phyloP scores from a whole-genome alignment of 164 flowering plant species.

The Euptelea pleiosperma region DNA sequence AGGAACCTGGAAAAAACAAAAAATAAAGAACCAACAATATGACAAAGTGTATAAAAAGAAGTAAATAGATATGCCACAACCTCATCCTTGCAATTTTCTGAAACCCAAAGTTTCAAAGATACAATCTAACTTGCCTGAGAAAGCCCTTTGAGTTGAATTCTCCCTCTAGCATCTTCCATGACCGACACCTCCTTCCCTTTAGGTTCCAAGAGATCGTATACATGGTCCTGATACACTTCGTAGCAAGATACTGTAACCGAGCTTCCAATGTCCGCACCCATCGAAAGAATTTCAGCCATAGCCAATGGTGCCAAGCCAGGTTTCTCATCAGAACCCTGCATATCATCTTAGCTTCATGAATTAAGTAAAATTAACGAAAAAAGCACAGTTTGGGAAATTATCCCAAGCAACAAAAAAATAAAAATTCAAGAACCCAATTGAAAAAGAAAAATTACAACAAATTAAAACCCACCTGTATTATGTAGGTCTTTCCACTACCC shows the following conservation, averaged over 20 bases:
- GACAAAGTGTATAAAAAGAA: neutral
- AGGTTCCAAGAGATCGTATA: slow-evolving; percentile 48
- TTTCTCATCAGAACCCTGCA: slow-evolving; percentile 51
- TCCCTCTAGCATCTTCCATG: slow-evolving; percentile 49
- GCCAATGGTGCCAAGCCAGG: slow-evolving; percentile 61
- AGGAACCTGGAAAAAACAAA: slow-evolving; percentile 36
- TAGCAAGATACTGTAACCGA: slow-evolving; percentile 48
- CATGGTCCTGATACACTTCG: slow-evolving; percentile 53
- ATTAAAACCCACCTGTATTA: slow-evolving; percentile 54
- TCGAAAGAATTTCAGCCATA: slow-evolving; percentile 46
- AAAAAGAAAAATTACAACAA: neutral
- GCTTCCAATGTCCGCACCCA: slow-evolving; percentile 29
- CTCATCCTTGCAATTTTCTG: too few species aligned
- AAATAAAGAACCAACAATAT: neutral
- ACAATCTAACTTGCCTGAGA: slow-evolving; percentile 43
- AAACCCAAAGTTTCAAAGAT: too few species aligned
- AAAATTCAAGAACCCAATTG: neutral
- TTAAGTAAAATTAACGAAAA: neutral
- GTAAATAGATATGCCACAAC: neutral
- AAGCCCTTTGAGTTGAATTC: slow-evolving; percentile 63
- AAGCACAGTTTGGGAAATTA: neutral
- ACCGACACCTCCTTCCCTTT: slow-evolving; percentile 37
- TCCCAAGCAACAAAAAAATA: neutral
- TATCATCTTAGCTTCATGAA: neutral
- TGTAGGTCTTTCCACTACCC: slow-evolving; percentile 63